These are phyloP conservation scores for Naganishia onofrii DNA, from an alignment of 768 basidiomycete genomes.

Conservation along the genomic window DNA sequence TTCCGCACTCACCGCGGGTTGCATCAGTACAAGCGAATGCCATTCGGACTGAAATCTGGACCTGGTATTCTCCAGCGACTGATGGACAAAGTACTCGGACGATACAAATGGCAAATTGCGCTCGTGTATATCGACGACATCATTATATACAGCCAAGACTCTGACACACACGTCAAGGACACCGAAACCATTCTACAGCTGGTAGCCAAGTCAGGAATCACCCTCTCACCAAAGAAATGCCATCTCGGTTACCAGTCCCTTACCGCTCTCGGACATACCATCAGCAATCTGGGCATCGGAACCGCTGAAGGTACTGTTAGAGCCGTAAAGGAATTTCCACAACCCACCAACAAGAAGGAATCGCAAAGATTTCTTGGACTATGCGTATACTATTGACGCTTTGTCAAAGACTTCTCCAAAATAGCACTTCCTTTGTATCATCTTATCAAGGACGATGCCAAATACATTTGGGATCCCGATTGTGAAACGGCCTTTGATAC, in stretches of 20 bases:
- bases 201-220: slow-evolving; percentile 26
- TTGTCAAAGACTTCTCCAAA: slow-evolving; percentile 15
- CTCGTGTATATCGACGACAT: slow-evolving; percentile 30
- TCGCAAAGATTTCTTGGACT: slow-evolving; percentile 21
- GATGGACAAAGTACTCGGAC: slow-evolving; percentile 24
- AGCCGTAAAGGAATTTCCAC: slow-evolving; percentile 16
- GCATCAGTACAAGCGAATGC: neutral
- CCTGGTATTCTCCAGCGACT: slow-evolving; percentile 23
- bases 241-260: slow-evolving; percentile 28
- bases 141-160: slow-evolving; percentile 21
- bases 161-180: slow-evolving; percentile 44
- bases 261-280: slow-evolving; percentile 17
- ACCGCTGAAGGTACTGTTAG: slow-evolving; percentile 2
- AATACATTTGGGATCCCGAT: neutral
- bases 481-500: neutral
- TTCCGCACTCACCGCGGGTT: slow-evolving; percentile 25
- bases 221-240: slow-evolving; percentile 21
- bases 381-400: slow-evolving; percentile 14
- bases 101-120: slow-evolving; percentile 19
- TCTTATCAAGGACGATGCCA: neutral
- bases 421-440: slow-evolving; percentile 13
- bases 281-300: slow-evolving; percentile 27
- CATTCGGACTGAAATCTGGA: slow-evolving; percentile 24
- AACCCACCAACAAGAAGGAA: slow-evolving; percentile 11
- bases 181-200: slow-evolving; percentile 16